A percentile compares a stretch with the other conserved stretches of the same genome.
Conservation (phyloP, 768 basidiomycete genomes). For the Serendipita sp. region DNA sequence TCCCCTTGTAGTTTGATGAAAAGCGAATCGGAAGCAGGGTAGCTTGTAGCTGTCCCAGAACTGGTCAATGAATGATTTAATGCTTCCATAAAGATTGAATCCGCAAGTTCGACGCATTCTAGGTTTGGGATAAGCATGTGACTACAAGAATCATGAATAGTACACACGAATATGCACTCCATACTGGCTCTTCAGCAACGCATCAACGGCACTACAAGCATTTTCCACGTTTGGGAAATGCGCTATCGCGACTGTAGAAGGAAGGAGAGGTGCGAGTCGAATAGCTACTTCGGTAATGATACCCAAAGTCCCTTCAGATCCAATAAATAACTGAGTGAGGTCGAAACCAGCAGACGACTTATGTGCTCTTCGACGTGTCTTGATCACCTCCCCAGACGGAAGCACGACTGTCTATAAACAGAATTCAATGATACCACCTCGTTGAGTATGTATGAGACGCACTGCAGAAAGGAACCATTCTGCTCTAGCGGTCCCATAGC, state of each 20-base stretch:
- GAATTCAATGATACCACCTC: not conserved
- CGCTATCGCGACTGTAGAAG: constrained; percentile 27
- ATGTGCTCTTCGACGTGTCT: constrained; percentile 20
- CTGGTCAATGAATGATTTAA: constrained; percentile 16
- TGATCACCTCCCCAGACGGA: constrained; percentile 29
- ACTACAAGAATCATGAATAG: not conserved
- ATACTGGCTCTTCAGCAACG: constrained; percentile 19
- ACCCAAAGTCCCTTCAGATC: constrained; percentile 30
- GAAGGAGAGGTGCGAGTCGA: constrained; percentile 26
- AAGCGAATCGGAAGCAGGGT: constrained; percentile 20
- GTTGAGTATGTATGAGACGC: constrained; percentile 12
- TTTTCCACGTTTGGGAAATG: constrained; percentile 25
- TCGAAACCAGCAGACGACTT: constrained; percentile 31
- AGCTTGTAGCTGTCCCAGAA: constrained; percentile 12
- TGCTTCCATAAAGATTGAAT: constrained; percentile 20
- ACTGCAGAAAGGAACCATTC: constrained; percentile 26
- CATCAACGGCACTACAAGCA: constrained; percentile 24
- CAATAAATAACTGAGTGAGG: constrained; percentile 25
- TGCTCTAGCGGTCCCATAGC: constrained; percentile 27
- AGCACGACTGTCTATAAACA: constrained; percentile 23
- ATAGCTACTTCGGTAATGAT: constrained; percentile 27
- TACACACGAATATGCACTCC: constrained; percentile 22
- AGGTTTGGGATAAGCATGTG: not conserved
- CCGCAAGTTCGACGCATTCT: constrained; percentile 30
- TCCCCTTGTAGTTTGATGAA: constrained; percentile 30